These are phyloP conservation scores for Penicillium pancosmium DNA, from an alignment of 495 filamentous ascomycete genomes.

Conservation along the genomic window DNA sequence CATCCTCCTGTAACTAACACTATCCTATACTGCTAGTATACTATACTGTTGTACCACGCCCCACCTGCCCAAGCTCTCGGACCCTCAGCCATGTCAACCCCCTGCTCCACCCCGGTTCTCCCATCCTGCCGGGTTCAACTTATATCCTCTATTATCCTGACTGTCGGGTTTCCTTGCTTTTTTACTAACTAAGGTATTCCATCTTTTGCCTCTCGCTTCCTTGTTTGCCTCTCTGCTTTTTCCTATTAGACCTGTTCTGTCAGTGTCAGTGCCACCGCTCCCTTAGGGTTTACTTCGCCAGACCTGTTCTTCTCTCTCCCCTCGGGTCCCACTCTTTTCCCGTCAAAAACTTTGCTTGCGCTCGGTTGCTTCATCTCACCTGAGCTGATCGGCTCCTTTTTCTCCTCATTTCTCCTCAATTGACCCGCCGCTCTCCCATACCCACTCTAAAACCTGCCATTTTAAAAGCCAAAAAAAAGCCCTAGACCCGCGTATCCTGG, in stretches of 20 bases:
- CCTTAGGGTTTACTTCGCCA: not conserved
- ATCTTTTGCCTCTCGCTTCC: not conserved
- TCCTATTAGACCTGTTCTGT: too few species aligned
- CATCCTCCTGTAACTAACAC: too few species aligned
- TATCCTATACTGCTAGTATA: too few species aligned
- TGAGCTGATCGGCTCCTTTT: constrained; percentile 3
- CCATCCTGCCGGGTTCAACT: not conserved
- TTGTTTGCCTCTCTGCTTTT: too few species aligned
- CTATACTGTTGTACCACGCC: not conserved
- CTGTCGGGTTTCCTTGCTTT: not conserved
- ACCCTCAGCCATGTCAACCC: not conserved
- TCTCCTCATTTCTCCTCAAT: constrained; percentile 5
- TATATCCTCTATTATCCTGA: not conserved
- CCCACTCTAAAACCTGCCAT: not conserved
- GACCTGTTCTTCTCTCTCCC: not conserved
- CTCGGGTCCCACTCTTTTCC: not conserved
- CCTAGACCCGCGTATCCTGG: not conserved
- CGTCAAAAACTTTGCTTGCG: constrained; percentile 9
- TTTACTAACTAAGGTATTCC: not conserved
- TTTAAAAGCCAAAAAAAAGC: not conserved
- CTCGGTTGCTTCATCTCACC: constrained; percentile 7
- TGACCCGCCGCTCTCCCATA: not conserved
- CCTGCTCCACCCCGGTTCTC: constrained; percentile 4
- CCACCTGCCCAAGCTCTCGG: not conserved
- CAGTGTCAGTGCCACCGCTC: too few species aligned